Base-by-base conservation (phyloP, 306 rosid genomes). In the Sphenostylis stenocarpa region DNA sequence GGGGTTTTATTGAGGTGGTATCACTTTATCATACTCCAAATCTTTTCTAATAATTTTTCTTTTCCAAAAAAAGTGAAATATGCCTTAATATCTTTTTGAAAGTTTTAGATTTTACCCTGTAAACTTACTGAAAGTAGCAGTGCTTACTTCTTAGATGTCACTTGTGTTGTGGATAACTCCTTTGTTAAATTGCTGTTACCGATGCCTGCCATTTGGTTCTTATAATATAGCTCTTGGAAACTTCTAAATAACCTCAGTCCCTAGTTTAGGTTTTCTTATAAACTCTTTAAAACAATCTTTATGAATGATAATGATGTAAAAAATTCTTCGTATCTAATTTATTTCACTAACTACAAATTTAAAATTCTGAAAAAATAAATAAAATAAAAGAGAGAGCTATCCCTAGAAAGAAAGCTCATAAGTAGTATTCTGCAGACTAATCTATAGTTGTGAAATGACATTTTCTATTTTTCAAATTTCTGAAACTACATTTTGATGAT, bases 1-100 rank as follows among this genome's bases (percentile, higher is more conserved):
- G 97, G 71, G 98, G 98, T 66, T 94, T 94, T 85, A 85, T 94
- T 80, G 91, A 94, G 96, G 97, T 94, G 31, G 64, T 49, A 56
- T 69, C 55, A 34, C n/a, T 17, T 38, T 28, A 57, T 57, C 51
- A 38, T 63, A 45, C 20, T 51, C 20, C 67, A 29, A 60, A 75
- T 0, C 0, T 24, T 36, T 43, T 45, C 51, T 58, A 14, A 57
- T 19, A 34, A 68, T 13, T 4, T 2, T 60, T 66, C 24, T 70
- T 80, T 76, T 29, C 52, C 52, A 57, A 19, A 1, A 33, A 1
- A 65, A 65, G 10, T 63, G 20, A 24, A 76, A 36, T 11, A 19
- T 10, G n/a, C 13, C 23, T 65, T 64, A 34, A 38, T 20, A 17
- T 34, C 48, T 36, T 36, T 36, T 34, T 36, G 41, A 38, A 52